These are phyloP conservation scores for Diaporthe sp. DNA, from an alignment of 2,329 filamentous ascomycete genomes.

Conservation along the genomic window DNA sequence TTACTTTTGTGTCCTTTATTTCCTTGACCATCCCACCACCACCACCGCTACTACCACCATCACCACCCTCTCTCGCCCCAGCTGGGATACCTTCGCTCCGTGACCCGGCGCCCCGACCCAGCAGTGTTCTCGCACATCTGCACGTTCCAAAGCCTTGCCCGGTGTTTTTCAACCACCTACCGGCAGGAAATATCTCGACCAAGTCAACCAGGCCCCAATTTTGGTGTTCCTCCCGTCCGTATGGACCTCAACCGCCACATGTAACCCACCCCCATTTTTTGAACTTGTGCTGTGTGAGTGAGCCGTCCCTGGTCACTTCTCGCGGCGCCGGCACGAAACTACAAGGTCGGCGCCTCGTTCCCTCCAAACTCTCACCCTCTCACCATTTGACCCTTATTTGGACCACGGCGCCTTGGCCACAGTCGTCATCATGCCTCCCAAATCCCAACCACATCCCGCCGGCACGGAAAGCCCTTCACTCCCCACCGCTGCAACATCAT, in stretches of 20 bases:
- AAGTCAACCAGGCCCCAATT: constrained; percentile 5
- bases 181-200: background rate
- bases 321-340: constrained; percentile 38
- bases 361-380: background rate
- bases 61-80: background rate
- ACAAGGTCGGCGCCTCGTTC: constrained; percentile 38
- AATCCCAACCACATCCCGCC: constrained; percentile 49
- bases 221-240: constrained; percentile 24
- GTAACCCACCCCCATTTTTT: constrained; percentile 28
- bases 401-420: constrained; percentile 30
- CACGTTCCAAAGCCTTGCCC: background rate
- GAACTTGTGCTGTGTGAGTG: constrained; percentile 25
- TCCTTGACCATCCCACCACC: constrained; percentile 12
- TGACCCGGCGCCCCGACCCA: background rate
- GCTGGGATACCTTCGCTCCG: constrained; percentile 11
- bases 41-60: constrained; percentile 1
- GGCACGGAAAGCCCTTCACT: constrained; percentile 45
- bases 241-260: constrained; percentile 36
- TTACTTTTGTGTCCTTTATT: constrained; percentile 21
- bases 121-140: background rate
- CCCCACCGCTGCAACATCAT: constrained; percentile 44
- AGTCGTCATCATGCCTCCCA: constrained; percentile 50
- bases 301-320: constrained; percentile 19
- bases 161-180: background rate
- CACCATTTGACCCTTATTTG: background rate